Evolutionary conservation across 306 rosid species (phyloP), one percentile per base, ranked within the genome.

Genomic region (Gynostemma pentaphyllum): DNA sequence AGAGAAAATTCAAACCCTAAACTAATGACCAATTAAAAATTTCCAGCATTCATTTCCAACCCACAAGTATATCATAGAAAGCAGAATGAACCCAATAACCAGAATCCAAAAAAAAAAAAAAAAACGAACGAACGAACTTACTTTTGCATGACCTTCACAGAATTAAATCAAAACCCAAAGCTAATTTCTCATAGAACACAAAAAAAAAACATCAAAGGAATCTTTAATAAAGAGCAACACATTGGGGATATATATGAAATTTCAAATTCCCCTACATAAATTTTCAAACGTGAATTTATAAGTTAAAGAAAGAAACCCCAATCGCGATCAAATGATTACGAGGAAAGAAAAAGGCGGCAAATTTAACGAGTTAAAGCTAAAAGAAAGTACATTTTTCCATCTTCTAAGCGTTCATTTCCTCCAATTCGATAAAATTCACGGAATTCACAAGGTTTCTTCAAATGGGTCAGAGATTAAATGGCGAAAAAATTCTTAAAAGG

Each of bases 1-100:
- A 34, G 23, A 50, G 61, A 7, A 13, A 66, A 56, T 59, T 59
- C 64, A 36, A 59, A 44, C 64, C 64, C 64, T 59, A 59, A 19
- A 56, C 21, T 4, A 18, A 26, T 22, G 1, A 56, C 63, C 28
- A 32, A 9, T 36, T 3, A 21, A 22, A 40, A 40, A 9, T 6
- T 60, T 23, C 66, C 49, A 59, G 28, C 47, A 16, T 4, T 36
- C 46, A 59, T 21, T 57, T 5, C 10, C 46, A 22, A 60, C 14
- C 66, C 12, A 60, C 37, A 32, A 7, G 37, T 7, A 32, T 32
- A 60, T 60, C 49, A 60, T 32, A 22, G 36, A 39, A 19, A 60
- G 7, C 32, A 60, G 46, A 22, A 36, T 60, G 12, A 22, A 60
- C 21, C 39, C 26, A 1, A 53, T 1, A 53, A n/a, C 13, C 15